phyloP scores from a whole-genome alignment of 2,329 filamentous ascomycete species.

The Pezicula neosporulosa region DNA sequence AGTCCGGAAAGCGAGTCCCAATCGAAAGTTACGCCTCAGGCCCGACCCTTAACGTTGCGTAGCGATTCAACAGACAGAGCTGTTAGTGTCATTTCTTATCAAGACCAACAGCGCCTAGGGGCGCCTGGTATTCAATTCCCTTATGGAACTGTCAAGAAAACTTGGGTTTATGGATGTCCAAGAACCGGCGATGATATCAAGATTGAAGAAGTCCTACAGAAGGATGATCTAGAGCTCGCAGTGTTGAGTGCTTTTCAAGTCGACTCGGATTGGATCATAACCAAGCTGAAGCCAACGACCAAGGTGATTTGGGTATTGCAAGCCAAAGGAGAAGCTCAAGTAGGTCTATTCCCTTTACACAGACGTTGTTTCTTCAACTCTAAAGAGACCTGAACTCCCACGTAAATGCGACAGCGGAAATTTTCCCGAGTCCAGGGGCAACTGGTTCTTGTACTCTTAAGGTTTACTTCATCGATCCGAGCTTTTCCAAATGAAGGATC shows the following conservation, averaged over 20 bases:
- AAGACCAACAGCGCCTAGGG: slow-evolving; percentile 7
- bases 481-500: no score
- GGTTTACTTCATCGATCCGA: no score
- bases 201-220: slow-evolving; percentile 82
- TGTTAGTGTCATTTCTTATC: slow-evolving; percentile 4
- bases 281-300: slow-evolving; percentile 62
- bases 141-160: slow-evolving; percentile 72
- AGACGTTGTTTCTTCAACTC: not conserved
- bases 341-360: slow-evolving; percentile 28
- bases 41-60: no score
- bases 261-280: slow-evolving; percentile 55
- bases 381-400: not conserved
- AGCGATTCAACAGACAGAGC: not conserved
- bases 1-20: not conserved
- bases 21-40: no score
- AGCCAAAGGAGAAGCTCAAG: slow-evolving; percentile 49
- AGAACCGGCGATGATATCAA: slow-evolving; percentile 71
- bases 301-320: slow-evolving; percentile 60
- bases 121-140: slow-evolving; percentile 26
- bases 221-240: slow-evolving; percentile 66
- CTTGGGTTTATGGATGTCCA: slow-evolving; percentile 64
- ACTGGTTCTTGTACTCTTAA: no score
- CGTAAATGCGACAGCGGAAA: no score
- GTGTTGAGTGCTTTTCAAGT: slow-evolving; percentile 86
- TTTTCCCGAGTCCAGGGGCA: no score